These are phyloP conservation scores for Myxozyma neotropica DNA, from an alignment of 805 yeast species.

Conservation along the genomic window DNA sequence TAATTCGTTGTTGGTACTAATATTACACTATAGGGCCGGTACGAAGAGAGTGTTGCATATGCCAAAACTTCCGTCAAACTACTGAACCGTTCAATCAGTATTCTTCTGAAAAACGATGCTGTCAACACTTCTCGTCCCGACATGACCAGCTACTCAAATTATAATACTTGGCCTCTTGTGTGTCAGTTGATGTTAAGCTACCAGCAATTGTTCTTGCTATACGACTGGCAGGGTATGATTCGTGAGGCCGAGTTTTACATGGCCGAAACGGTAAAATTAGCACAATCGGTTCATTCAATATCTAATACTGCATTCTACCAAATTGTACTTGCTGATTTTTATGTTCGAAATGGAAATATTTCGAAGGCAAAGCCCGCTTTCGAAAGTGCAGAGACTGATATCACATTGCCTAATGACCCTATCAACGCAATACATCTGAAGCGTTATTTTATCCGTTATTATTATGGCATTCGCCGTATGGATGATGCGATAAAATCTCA, in stretches of 20 bases:
- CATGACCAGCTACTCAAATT: not conserved
- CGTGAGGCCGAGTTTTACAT: constrained; percentile 46
- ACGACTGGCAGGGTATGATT: constrained; percentile 45
- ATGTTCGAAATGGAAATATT: constrained; percentile 24
- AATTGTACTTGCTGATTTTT: constrained; percentile 20
- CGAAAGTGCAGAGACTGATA: not conserved
- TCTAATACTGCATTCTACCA: constrained; percentile 30
- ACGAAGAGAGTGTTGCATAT: constrained; percentile 8
- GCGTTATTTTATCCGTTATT: constrained; percentile 2
- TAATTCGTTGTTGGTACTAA: not conserved
- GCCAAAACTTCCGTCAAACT: constrained; percentile 21
- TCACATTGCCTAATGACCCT: not conserved
- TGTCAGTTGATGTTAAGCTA: constrained; percentile 35
- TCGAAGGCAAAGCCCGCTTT: constrained; percentile 12
- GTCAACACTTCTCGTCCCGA: not conserved
- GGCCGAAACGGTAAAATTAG: constrained; percentile 40
- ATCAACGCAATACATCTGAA: not conserved
- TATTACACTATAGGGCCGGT: constrained; percentile 5
- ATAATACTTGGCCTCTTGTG: constrained; percentile 1
- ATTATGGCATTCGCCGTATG: not conserved
- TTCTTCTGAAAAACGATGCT: not conserved
- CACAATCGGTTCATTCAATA: constrained; percentile 31
- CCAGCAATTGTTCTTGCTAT: constrained; percentile 32
- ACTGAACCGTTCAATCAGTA: not conserved
- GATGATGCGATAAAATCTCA: constrained; percentile 7